Percentiles rank a stretch among this genome's conserved stretches.
Evolutionary conservation across 371 early-diverging fungal genomes (phyloP).

Genomic region (Synchytrium microbalum): DNA sequence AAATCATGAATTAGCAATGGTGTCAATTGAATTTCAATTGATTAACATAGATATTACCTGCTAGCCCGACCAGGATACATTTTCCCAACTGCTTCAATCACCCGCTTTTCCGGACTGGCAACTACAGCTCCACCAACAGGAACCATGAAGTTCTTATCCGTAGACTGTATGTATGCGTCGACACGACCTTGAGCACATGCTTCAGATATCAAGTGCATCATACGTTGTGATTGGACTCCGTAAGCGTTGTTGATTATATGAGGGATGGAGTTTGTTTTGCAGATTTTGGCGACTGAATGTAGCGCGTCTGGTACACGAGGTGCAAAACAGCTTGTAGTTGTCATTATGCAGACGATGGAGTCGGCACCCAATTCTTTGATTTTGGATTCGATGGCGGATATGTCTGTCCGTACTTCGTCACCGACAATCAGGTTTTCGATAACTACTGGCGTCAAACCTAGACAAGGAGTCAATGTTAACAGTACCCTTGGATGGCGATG

Average conservation of each 20-base stretch:
- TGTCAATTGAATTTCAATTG: too few relatives aligned
- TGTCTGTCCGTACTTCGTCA: slow-evolving; percentile 15
- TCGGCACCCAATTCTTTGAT: slow-evolving; percentile 9
- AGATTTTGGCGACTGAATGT: slow-evolving; percentile 10
- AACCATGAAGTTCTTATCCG: slow-evolving; percentile 31
- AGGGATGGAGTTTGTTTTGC: slow-evolving; percentile 14
- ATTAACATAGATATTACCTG: too few relatives aligned
- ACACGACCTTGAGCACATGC: slow-evolving; percentile 18
- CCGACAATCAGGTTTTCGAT: slow-evolving; percentile 9
- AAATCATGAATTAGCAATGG: too few relatives aligned
- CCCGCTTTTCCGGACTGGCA: slow-evolving; percentile 16
- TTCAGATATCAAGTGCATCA: slow-evolving; percentile 15
- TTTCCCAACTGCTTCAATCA: slow-evolving; percentile 9
- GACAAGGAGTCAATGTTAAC: too few relatives aligned
- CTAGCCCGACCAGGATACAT: slow-evolving; percentile 26
- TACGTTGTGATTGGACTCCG: slow-evolving; percentile 14
- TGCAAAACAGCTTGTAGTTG: slow-evolving; percentile 28
- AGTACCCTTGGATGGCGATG: too few relatives aligned
- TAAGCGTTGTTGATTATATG: slow-evolving; percentile 28
- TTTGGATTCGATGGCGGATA: slow-evolving; percentile 6
- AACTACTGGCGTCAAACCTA: slow-evolving; percentile 9
- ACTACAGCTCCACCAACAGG: slow-evolving; percentile 28
- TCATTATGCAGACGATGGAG: slow-evolving; percentile 17
- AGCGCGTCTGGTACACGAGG: slow-evolving; percentile 18
- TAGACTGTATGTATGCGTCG: slow-evolving; percentile 21